A percentile compares a stretch with the other conserved stretches of the same genome.
Conservation (phyloP, 2,329 filamentous ascomycete species). For the Paracorniculantispora psalliotae region DNA sequence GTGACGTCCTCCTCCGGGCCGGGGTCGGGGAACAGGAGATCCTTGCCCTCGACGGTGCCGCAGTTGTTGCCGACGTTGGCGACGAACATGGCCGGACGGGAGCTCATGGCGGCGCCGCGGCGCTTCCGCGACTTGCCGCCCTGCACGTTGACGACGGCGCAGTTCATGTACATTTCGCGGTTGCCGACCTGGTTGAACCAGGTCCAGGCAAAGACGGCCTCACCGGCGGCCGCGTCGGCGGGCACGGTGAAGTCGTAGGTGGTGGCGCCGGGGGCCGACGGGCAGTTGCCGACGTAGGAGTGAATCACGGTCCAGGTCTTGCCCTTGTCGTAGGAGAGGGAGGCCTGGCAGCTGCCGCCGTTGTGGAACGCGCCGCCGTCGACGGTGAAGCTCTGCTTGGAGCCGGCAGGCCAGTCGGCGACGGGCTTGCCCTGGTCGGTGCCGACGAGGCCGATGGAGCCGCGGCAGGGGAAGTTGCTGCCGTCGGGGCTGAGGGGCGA, state of each 20-base stretch:
- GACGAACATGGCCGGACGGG: constrained; percentile 55
- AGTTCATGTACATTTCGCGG: constrained; percentile 76
- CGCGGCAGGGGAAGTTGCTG: constrained; percentile 70
- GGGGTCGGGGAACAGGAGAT: constrained; percentile 56
- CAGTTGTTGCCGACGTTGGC: constrained; percentile 58
- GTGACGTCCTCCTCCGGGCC: constrained; percentile 40
- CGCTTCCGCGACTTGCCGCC: constrained; percentile 23
- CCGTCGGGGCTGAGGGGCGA: constrained; percentile 57
- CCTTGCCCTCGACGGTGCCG: constrained; percentile 44
- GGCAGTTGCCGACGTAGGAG: constrained; percentile 45
- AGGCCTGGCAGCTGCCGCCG: constrained; percentile 67
- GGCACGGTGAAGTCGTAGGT: constrained; percentile 62
- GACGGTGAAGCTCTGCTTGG: constrained; percentile 54
- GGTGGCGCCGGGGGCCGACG: constrained; percentile 33
- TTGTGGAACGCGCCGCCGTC: constrained; percentile 54
- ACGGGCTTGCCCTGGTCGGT: constrained; percentile 43
- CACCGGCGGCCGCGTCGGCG: constrained; percentile 43
- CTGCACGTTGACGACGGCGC: constrained; percentile 50
- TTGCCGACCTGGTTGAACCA: constrained; percentile 72
- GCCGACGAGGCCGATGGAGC: constrained; percentile 42
- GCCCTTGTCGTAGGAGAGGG: constrained; percentile 66
- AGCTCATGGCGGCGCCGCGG: constrained; percentile 18
- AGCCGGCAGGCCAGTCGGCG: constrained; percentile 56
- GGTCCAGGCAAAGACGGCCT: constrained; percentile 58
- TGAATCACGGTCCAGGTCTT: constrained; percentile 59